These are phyloP conservation scores for Colletotrichum cordylinicola DNA, from an alignment of 2,329 filamentous ascomycete species.

Conservation along the genomic window DNA sequence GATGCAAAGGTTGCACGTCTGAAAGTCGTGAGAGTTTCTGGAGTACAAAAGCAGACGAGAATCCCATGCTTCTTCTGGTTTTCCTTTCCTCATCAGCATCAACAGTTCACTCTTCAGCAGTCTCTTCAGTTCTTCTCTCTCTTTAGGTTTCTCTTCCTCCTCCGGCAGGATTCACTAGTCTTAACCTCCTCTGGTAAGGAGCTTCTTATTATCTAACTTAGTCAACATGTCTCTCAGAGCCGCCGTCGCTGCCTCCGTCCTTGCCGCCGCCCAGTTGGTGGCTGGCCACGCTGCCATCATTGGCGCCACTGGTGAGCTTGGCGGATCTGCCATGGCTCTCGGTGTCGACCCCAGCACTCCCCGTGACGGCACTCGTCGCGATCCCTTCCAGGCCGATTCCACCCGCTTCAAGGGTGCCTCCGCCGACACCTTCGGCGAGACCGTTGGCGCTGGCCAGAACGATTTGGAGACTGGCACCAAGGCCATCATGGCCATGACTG, in stretches of 20 bases:
- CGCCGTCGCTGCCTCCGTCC: constrained; percentile 48
- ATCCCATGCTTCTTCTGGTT: background rate
- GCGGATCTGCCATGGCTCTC: constrained; percentile 59
- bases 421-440: constrained; percentile 62
- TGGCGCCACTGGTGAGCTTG: constrained; percentile 59
- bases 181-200: constrained; percentile 21
- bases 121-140: constrained; percentile 16
- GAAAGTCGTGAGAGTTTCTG: background rate
- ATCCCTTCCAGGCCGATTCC: constrained; percentile 68
- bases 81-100: constrained; percentile 5
- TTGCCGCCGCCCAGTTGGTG: constrained; percentile 60
- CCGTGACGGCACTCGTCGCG: constrained; percentile 63
- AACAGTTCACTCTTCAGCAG: constrained; percentile 11
- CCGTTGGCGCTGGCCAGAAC: constrained; percentile 61
- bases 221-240: constrained; percentile 36
- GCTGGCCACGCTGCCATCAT: constrained; percentile 67
- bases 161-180: constrained; percentile 19
- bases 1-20: background rate
- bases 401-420: constrained; percentile 64
- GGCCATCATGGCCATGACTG: constrained; percentile 63
- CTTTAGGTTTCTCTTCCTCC: constrained; percentile 7
- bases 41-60: constrained; percentile 13
- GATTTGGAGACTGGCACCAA: constrained; percentile 60
- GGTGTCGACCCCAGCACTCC: constrained; percentile 60
- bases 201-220: constrained; percentile 1